phyloP scores from a whole-genome alignment of 257 asterid species.

The Solanum neorickii region DNA sequence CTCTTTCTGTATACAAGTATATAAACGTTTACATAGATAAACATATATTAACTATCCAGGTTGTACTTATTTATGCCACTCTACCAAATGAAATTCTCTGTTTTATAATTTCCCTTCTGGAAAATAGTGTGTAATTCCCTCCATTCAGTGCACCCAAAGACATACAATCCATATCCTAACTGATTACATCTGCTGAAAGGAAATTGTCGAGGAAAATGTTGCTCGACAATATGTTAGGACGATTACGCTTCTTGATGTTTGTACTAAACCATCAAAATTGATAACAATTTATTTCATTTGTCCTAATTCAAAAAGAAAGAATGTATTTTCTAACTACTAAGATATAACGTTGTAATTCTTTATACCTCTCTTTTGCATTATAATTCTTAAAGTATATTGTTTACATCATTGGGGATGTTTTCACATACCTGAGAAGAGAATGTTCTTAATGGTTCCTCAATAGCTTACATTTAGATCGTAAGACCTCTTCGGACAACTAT shows the following conservation, averaged over 20 bases:
- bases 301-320: no score
- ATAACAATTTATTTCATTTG: slow-evolving; percentile 67
- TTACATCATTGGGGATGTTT: slow-evolving; percentile 53
- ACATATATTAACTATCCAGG: slow-evolving; percentile 29
- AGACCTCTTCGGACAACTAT: slow-evolving; percentile 21
- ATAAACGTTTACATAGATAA: neutral
- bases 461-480: slow-evolving; percentile 93
- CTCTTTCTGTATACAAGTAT: neutral
- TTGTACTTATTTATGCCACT: slow-evolving; percentile 84
- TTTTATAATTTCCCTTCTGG: no score
- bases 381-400: neutral
- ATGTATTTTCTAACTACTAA: neutral
- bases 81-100: slow-evolving; percentile 60
- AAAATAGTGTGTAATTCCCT: no score
- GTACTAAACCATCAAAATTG: slow-evolving; percentile 35
- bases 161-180: no score
- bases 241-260: slow-evolving; percentile 15
- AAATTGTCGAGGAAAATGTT: slow-evolving; percentile 18
- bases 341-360: neutral
- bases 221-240: neutral
- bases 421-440: slow-evolving; percentile 73
- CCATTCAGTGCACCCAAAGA: no score
- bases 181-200: neutral
- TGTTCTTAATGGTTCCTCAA: slow-evolving; percentile 83
- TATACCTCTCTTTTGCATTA: neutral